Conservation (phyloP, 129 eudicot genomes). For the Tanacetum coccineum region DNA sequence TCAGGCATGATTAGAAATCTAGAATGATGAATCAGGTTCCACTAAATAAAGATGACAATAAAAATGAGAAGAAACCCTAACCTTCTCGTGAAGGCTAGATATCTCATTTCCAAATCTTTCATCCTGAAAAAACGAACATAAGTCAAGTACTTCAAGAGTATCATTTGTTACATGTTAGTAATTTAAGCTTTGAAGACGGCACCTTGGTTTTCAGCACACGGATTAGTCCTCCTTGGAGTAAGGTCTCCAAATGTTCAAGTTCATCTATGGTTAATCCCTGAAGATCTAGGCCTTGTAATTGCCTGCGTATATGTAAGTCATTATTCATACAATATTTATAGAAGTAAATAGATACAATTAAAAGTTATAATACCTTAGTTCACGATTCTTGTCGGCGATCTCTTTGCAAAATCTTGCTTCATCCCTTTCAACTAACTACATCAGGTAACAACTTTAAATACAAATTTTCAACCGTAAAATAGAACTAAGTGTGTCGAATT, state of each 20-base stretch:
- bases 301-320: slow-evolving; percentile 28
- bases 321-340: neutral
- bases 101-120: slow-evolving; percentile 33
- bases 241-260: slow-evolving; percentile 43
- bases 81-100: slow-evolving; percentile 36
- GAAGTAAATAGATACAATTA: neutral
- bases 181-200: neutral
- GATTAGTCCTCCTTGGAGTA: slow-evolving; percentile 40
- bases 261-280: slow-evolving; percentile 43
- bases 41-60: too few relatives aligned
- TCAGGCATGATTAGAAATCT: too few relatives aligned
- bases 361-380: slow-evolving; percentile 33
- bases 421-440: slow-evolving; percentile 38
- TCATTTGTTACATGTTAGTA: neutral
- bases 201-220: slow-evolving; percentile 47
- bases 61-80: neutral
- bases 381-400: slow-evolving; percentile 34
- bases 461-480: neutral
- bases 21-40: too few relatives aligned
- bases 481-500: neutral
- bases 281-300: slow-evolving; percentile 47
- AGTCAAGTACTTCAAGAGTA: neutral
- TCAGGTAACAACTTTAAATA: neutral
- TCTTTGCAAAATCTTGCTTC: slow-evolving; percentile 32
- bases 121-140: slow-evolving; percentile 25